Conservation (phyloP, 331 rosid genomes). For the Malus hybrid region DNA sequence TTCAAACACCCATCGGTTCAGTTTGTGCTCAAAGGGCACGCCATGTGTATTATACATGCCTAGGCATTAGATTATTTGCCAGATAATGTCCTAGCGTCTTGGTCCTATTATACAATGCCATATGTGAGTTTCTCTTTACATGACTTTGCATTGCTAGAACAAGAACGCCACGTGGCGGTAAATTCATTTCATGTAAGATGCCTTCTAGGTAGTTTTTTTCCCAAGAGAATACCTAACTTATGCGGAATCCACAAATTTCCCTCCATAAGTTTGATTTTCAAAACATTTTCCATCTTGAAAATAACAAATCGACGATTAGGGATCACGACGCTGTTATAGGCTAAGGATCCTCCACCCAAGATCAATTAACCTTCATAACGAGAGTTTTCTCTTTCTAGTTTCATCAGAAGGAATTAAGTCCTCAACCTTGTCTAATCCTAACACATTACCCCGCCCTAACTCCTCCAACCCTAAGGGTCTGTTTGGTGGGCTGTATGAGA, state of each 20-base stretch:
- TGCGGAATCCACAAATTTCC: background rate
- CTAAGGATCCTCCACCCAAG: no score
- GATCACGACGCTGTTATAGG: no score
- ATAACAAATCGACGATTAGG: no score
- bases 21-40: background rate
- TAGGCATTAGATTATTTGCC: background rate
- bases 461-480: no score
- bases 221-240: background rate
- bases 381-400: no score
- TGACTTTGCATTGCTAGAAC: background rate
- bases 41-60: background rate
- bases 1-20: background rate
- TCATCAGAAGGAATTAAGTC: no score
- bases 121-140: background rate
- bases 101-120: background rate
- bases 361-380: no score
- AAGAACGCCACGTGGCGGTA: background rate
- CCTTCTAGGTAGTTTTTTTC: background rate
- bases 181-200: background rate
- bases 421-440: no score
- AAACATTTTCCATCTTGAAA: no score
- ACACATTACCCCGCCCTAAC: no score
- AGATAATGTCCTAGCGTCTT: background rate
- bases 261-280: background rate
- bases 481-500: no score